Evolutionary conservation across 2,329 filamentous ascomycete genomes (phyloP), one percentile per base, ranked within the genome.

Genomic region (Sphaceloma murrayae): DNA sequence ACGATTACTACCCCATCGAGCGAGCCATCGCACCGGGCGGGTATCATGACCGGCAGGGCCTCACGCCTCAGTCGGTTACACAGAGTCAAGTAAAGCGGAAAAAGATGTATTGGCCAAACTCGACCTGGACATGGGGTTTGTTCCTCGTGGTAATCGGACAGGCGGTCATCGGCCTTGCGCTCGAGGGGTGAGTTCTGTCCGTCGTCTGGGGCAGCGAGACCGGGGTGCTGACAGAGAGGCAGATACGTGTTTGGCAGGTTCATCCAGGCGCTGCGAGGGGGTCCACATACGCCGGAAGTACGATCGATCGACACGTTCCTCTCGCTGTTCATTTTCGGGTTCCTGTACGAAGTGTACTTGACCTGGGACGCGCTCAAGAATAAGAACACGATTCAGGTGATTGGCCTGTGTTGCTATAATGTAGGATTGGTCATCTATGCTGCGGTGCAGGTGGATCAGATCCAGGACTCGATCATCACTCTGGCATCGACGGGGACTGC

Each of bases 301-400:
- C 69, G 67, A 61, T 77, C 88, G 1, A 94, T 98, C 51, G 89
- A 91, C 18, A 96, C 89, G 27, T 96, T 95, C 66, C 73, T 98
- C 47, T 86, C 89, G 17, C 77, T 98, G 34, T 94, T 96, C 70
- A 94, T 95, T 62, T 95, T 98, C 62, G 91, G 86, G 49, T 96
- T 94, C 67, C 64, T 98, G 47, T 98, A 96, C 67, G 80, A 94
- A 59, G 68, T 96, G 22, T 68, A 93, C 19, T 72, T 98, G 43
- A 84, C 91, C 9, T 96, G 87, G 74, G 91, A 98, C 68, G 91
- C 89, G 11, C 72, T 98, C 47, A 80, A 87, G 51, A 72, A 89
- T 59, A 95, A 95, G 65, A 98, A 98, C 67, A 98, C 91, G 8
- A 98, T 98, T 70, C 91, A 98, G 64, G 75, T 96, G 61, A 96